These are phyloP conservation scores for Eugenia klotzschiana DNA, from an alignment of 441 rosid species.

Conservation along the genomic window DNA sequence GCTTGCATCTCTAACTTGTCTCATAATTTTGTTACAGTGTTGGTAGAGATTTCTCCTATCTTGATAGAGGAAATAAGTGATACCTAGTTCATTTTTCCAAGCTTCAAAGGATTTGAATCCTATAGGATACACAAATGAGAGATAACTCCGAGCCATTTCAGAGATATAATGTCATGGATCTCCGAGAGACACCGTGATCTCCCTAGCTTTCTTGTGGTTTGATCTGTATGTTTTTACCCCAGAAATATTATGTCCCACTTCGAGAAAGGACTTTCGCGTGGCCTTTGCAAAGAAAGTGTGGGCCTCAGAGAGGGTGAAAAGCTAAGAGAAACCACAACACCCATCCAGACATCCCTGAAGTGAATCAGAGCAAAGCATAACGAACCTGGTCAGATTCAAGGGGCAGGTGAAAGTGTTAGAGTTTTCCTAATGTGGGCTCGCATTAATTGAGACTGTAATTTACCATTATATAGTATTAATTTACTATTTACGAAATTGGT, in stretches of 20 bases:
- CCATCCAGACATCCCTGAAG: too few relatives aligned
- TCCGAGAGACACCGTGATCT: too few relatives aligned
- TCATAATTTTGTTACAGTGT: background rate
- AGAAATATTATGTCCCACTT: background rate
- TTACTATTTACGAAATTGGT: too few relatives aligned
- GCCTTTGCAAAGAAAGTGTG: background rate
- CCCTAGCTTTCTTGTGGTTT: background rate
- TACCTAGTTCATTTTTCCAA: background rate
- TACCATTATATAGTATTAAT: too few relatives aligned
- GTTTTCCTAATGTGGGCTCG: too few relatives aligned
- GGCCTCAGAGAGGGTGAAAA: background rate
- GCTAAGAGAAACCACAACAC: background rate
- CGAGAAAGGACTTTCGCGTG: background rate
- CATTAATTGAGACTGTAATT: too few relatives aligned
- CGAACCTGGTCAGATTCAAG: background rate
- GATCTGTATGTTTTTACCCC: background rate
- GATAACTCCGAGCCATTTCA: background rate
- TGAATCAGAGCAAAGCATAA: background rate
- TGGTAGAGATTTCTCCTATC: background rate
- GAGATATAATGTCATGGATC: background rate
- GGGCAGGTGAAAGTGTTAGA: background rate
- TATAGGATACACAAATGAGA: background rate
- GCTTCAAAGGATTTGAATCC: background rate
- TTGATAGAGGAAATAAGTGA: background rate
- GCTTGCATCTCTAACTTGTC: background rate